Conservation (phyloP, 1,284 basidiomycete genomes). For the Sanghuangporus baumii region DNA sequence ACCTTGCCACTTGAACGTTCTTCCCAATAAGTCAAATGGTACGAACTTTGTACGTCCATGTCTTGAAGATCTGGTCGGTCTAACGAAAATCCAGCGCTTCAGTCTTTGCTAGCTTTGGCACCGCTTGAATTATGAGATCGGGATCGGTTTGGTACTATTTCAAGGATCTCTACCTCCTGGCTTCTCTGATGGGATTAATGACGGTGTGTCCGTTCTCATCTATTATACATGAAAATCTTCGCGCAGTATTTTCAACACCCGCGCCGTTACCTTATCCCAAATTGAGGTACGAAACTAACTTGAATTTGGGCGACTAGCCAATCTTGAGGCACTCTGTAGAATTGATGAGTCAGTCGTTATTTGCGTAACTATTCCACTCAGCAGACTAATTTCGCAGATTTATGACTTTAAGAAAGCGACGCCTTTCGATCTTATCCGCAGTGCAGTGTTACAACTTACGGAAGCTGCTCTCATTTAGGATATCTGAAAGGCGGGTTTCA, state of each 20-base stretch:
- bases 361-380: no score
- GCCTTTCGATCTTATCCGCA: no score
- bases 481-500: no score
- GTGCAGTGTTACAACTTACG: no score
- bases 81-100: neutral
- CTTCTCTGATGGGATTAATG: conserved; percentile 3
- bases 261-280: neutral
- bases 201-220: neutral
- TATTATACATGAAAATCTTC: neutral
- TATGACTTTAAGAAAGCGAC: no score
- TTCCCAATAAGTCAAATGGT: neutral
- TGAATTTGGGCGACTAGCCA: neutral
- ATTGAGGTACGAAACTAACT: neutral
- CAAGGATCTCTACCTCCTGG: neutral
- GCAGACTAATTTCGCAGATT: no score
- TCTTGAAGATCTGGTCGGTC: neutral
- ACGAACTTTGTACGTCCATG: neutral
- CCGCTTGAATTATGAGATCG: neutral
- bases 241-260: neutral
- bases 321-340: neutral
- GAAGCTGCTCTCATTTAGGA: no score
- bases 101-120: neutral
- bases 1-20: neutral
- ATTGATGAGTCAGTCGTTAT: neutral
- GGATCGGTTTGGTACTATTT: neutral